phyloP scores from a whole-genome alignment of 2,329 filamentous ascomycete species.

The Cladophialophora exuberans region DNA sequence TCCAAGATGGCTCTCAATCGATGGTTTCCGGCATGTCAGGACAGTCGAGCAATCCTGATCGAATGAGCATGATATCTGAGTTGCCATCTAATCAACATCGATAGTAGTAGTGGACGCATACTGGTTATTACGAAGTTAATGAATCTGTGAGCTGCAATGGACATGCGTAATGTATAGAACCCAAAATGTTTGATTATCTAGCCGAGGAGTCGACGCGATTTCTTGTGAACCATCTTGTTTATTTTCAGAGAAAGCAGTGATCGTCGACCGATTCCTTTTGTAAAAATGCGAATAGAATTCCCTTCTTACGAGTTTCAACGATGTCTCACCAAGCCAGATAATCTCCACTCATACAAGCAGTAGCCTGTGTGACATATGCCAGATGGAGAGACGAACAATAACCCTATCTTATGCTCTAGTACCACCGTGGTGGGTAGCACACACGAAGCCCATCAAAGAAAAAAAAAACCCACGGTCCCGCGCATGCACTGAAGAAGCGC shows the following conservation, averaged over 20 bases:
- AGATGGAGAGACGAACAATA: too few relatives aligned
- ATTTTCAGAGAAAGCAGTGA: too few relatives aligned
- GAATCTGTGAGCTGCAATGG: neutral
- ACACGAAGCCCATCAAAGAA: too few relatives aligned
- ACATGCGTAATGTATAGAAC: conserved; percentile 8
- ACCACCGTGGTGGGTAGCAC: too few relatives aligned
- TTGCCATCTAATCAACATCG: conserved; percentile 15
- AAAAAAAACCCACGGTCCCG: too few relatives aligned
- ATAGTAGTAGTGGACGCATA: neutral
- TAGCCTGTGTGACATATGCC: too few relatives aligned
- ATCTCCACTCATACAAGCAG: too few relatives aligned
- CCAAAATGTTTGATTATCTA: conserved; percentile 1
- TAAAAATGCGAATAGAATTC: neutral
- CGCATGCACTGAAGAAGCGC: too few relatives aligned
- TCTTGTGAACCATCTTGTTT: neutral
- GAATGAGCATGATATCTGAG: conserved; percentile 23
- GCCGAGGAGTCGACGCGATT: neutral
- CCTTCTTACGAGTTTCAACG: neutral
- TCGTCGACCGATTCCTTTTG: too few relatives aligned
- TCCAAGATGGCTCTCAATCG: conserved; percentile 5
- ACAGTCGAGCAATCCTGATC: conserved; percentile 14
- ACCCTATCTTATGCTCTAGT: too few relatives aligned
- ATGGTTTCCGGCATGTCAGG: conserved; percentile 7
- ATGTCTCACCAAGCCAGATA: neutral
- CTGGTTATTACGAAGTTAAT: neutral